Base-by-base conservation (phyloP, 1,284 basidiomycete species). In the Microbotryomycetes sp. region DNA sequence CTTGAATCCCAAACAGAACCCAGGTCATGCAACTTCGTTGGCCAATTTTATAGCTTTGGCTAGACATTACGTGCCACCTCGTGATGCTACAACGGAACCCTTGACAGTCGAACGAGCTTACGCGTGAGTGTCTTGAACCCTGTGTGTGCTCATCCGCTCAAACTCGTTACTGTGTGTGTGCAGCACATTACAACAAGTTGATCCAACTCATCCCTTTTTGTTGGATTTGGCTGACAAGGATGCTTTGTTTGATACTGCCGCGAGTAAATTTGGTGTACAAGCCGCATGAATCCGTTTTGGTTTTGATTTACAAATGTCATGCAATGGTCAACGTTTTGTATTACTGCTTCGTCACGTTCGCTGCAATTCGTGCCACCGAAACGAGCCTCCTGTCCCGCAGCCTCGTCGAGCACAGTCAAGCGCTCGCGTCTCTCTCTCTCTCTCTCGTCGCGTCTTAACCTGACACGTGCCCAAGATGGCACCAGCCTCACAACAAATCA, bases 121-220 rank as follows among this genome's bases (percentile, higher is more conserved):
- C 36, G 36, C 36, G 36, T 42, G 19, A 42, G 36, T 42, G 36
- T 12, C 19, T 19, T 9, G 36, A 42, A 42, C 57, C 58, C 19
- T 42, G 36, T 42, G 36, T 19, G 36, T 19, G 36, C 19, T 42
- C 36, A n/a, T n/a, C n/a, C n/a, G n/a, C n/a, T n/a, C n/a, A n/a
- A n/a, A n/a, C n/a, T n/a, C n/a, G n/a, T n/a, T n/a, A n/a, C 7
- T 47, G 14, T 9, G 14, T 9, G 56, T 66, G 32, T 19, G 29
- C 66, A 89, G 88, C 54, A 81, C 80, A 70, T 75, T 91, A 52
- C 75, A 75, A 7, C 76, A 76, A n/a, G 78, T 82, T 65, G 80
- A 85, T 66, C 83, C 87, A 7, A 74, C 76, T 3, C 85, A 89
- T 76, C 86, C 86, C 9, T 74, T 88, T 63, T 82, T 87, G 19